Percentiles rank a stretch among this genome's conserved stretches.
phyloP scores from a whole-genome alignment of 306 rosid species.

The Benincasa hispida region DNA sequence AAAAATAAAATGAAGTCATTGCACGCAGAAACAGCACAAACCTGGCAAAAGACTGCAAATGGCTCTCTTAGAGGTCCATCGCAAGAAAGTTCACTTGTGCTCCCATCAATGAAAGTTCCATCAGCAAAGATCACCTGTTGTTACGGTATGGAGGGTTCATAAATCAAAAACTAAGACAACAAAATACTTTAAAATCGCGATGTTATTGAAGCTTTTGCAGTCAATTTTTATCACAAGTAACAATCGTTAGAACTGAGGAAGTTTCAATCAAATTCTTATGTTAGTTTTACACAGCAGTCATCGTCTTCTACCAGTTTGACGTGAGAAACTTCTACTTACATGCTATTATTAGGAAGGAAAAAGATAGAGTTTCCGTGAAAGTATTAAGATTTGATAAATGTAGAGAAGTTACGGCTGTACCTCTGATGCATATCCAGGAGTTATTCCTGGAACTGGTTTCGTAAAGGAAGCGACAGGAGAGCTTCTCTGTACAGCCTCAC shows the following conservation, averaged over 20 bases:
- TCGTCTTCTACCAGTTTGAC: neutral
- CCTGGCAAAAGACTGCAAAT: slow-evolving; percentile 89
- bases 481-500: slow-evolving; percentile 89
- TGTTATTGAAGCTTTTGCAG: neutral
- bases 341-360: neutral
- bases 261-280: neutral
- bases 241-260: neutral
- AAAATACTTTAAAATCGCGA: neutral
- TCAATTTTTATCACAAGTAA: neutral
- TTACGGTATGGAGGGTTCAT: neutral
- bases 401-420: slow-evolving; percentile 18
- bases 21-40: neutral
- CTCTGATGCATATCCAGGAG: slow-evolving; percentile 98
- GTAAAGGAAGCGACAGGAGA: slow-evolving; percentile 84
- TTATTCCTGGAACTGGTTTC: slow-evolving; percentile 67
- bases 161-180: neutral
- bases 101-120: slow-evolving; percentile 91
- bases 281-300: neutral
- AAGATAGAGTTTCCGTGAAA: neutral
- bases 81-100: slow-evolving; percentile 96
- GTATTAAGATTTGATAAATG: neutral
- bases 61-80: slow-evolving; percentile 95
- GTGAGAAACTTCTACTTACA: neutral
- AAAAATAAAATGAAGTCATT: neutral
- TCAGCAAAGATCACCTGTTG: slow-evolving; percentile 85